A percentile compares a stretch with the other conserved stretches of the same genome.
phyloP scores from a whole-genome alignment of 345 rosid genomes.

The Acer yangbiense region DNA sequence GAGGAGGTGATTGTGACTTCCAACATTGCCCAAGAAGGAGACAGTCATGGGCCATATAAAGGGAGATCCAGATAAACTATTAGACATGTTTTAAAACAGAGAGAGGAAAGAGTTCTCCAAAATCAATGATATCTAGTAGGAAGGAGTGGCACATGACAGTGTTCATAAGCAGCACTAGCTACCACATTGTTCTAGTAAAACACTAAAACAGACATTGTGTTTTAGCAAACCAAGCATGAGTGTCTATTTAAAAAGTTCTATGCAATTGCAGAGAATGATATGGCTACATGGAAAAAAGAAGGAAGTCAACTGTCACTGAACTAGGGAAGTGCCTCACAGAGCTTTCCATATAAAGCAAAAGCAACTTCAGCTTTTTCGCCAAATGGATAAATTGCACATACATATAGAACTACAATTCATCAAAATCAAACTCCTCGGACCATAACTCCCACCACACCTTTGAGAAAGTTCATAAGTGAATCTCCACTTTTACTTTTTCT shows the following conservation, averaged over 20 bases:
- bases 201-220: not conserved
- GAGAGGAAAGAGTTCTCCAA: too few species aligned
- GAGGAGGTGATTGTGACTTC: too few species aligned
- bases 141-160: too few species aligned
- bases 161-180: too few species aligned
- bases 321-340: not conserved
- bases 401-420: not conserved
- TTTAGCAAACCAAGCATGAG: not conserved
- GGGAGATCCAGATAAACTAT: too few species aligned
- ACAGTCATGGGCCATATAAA: too few species aligned
- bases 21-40: too few species aligned
- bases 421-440: not conserved
- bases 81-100: too few species aligned
- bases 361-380: not conserved
- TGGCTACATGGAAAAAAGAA: not conserved
- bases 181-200: not conserved
- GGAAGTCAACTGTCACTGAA: not conserved
- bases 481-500: not conserved
- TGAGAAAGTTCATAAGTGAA: not conserved
- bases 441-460: not conserved
- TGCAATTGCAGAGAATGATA: not conserved
- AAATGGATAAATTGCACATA: not conserved
- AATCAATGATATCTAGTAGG: too few species aligned
- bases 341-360: not conserved
- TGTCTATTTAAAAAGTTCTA: not conserved